phyloP scores from a whole-genome alignment of 441 rosid genomes.

The Arabidopsis lyrata region DNA sequence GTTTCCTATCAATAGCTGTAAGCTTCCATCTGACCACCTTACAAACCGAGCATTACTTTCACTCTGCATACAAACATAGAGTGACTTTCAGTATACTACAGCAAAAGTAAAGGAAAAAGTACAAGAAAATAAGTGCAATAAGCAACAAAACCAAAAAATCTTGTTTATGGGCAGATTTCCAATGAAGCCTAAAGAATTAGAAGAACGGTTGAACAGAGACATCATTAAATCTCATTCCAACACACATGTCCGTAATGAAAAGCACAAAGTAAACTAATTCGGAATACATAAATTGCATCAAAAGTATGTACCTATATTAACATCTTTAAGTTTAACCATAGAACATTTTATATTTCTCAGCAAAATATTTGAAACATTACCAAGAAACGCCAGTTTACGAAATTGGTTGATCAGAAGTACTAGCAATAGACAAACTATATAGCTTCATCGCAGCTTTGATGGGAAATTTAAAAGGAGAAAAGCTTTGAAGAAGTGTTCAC shows the following conservation, averaged over 20 bases:
- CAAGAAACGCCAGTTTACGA: constrained; percentile 29
- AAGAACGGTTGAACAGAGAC: constrained; percentile 27
- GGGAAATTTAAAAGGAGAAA: constrained; percentile 1
- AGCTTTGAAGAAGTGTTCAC: constrained; percentile 48
- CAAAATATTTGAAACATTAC: constrained; percentile 20
- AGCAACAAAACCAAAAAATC: constrained; percentile 17
- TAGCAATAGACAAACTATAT: neutral
- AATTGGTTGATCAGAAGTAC: constrained; percentile 21
- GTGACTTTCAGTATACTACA: constrained; percentile 29
- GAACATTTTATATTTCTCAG: constrained; percentile 1
- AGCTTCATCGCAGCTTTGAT: constrained; percentile 5
- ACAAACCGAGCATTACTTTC: constrained; percentile 99
- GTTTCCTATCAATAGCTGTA: constrained; percentile 91
- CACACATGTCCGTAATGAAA: constrained; percentile 21
- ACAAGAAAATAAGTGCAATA: constrained; percentile 20
- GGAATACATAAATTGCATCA: constrained; percentile 22
- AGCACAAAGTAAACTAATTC: constrained; percentile 3
- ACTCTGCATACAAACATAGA: constrained; percentile 54
- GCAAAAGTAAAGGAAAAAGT: constrained; percentile 16
- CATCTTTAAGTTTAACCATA: too few relatives aligned
- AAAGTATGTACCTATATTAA: neutral
- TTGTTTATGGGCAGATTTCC: constrained; percentile 18
- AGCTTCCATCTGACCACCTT: constrained; percentile 99
- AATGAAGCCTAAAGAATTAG: constrained; percentile 11
- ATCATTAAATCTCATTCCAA: constrained; percentile 5